Base-by-base conservation (phyloP, 306 rosid genomes). In the Cucurbita maxima region DNA sequence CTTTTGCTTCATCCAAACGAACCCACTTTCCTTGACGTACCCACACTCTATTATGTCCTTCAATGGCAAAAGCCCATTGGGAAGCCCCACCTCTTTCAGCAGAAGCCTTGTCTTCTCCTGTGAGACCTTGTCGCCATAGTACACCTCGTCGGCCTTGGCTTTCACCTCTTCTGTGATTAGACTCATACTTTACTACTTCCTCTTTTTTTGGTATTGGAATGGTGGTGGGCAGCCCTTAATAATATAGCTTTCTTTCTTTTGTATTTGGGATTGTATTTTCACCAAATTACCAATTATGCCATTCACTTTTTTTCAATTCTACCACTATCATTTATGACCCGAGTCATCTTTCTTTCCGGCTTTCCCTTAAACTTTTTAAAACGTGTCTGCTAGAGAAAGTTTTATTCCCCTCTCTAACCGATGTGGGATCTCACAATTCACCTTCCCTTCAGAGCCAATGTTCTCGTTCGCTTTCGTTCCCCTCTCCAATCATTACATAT, bases 1-100 rank as follows among this genome's bases (percentile, higher is more conserved):
- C 72, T 76, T 57, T 0, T 81, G 88, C 81, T 87, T 89, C 16
- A 87, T 86, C 92, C 92, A 87, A 50, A 87, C 92, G 58, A 87
- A 89, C 1, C 90, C 96, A 43, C 80, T 69, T 4, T 89, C 96
- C 79, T 87, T 84, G 11, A 85, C 88, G 4, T 80, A 82, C 0
- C 96, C 92, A 47, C 86, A 87, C 75, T 89, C 92, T 8, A 82
- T 79, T 16, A 89, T 82, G 77, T 82, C 83, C 9, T 88, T 38
- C 10, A 80, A 37, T 25, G 81, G 56, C 58, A 89, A 77, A 2
- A 89, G 79, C 1, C 88, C 85, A 41, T 81, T 83, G 1, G 90
- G 92, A 19, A 89, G 77, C 1, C 96, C 96, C 9, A 81, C 81
- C 44, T 87, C 86, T 55, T 78, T 76, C 5, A 89, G 70, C 71